Evolutionary conservation across 208 protist species (phyloP), one percentile per base, ranked within the genome.

Genomic region (Kentomonas sorsogonicus): DNA sequence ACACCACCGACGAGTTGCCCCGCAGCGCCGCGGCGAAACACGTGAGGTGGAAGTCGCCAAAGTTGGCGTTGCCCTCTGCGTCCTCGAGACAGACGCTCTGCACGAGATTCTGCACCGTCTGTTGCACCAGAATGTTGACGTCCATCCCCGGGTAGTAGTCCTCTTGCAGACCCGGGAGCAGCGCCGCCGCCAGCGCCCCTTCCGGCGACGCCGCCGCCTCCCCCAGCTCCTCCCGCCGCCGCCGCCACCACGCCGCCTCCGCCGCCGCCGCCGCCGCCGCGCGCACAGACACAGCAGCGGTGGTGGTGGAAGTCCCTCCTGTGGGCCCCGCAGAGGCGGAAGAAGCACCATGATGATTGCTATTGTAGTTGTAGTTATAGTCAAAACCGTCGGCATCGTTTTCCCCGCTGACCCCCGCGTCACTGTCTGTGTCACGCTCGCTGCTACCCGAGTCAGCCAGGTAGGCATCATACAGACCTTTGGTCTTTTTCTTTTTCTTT

Each of bases 111-210:
- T 83, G 75, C 9, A 88, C 48, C 13, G 77, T 81, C 63, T 93
- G 81, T 34, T 89, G 74, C 63, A 93, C 80, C 20, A 93, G 66
- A 59, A 86, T 84, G 38, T 93, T 89, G 22, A 89, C 81, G 18
- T 89, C 77, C 81, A 89, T 89, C 5, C 52, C 72, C 18, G 81
- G 72, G 23, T 43, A 72, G 67, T 78, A 93, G 26, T 79, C 71
- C 52, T 85, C 77, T 11, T 56, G 63, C 38, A 73, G 63, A n/a
- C n/a, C n/a, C n/a, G n/a, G n/a, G n/a, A n/a, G n/a, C n/a, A n/a
- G n/a, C n/a, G n/a, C n/a, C n/a, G n/a, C n/a, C n/a, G n/a, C n/a
- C n/a, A n/a, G n/a, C n/a, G n/a, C n/a, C n/a, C n/a, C n/a, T n/a
- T n/a, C n/a, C n/a, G n/a, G n/a, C n/a, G n/a, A n/a, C n/a, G n/a